Base-by-base conservation (phyloP, 495 filamentous ascomycete species). In the Xylaria grammica region DNA sequence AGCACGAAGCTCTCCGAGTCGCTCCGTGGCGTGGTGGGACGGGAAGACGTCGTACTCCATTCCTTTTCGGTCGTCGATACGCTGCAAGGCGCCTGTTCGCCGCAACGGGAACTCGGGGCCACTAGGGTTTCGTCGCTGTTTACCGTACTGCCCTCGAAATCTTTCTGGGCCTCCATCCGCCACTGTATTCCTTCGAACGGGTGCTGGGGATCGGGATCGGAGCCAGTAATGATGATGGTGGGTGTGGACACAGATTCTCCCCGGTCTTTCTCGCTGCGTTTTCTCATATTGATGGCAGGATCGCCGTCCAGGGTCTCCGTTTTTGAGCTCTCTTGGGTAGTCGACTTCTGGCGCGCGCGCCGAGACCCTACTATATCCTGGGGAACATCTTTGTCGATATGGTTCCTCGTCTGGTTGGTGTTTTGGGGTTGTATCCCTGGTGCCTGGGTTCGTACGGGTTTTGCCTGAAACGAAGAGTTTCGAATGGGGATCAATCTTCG, bases 211-310 rank as follows among this genome's bases (percentile, higher is more conserved):
- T 45, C 53, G 62, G 29, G 74, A 73, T 17, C 77, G 79, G 32
- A 83, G 67, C 83, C 82, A 85, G 75, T 84, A 85, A 73, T 85
- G 83, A 67, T 85, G 82, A 63, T 85, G 82, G 61, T 85, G 83
- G 67, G 78, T 84, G 70, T 84, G 83, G 51, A 83, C 65, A 69
- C 81, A 82, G 65, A 82, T 68, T 53, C 71, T 70, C 32, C 36
- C 62, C 11, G 69, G 62, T n/a, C 10, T 52, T 32, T 56, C 29
- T 48, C 26, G 49, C 8, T 4, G 11, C 2, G 19, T 20, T 38
- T 19, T 15, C 8, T 46, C 49, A 46, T 36, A 17, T 54, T 24
- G 24, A 6, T 17, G 20, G 2, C 34, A 17, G 29, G 30, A 26
- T 54, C 29, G 19, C 24, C 26, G 4, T 20, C 24, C 38, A 11